Evolutionary conservation across 148 eudicot genomes (phyloP), one percentile per base, ranked within the genome.

Genomic region (Simmondsia chinensis): DNA sequence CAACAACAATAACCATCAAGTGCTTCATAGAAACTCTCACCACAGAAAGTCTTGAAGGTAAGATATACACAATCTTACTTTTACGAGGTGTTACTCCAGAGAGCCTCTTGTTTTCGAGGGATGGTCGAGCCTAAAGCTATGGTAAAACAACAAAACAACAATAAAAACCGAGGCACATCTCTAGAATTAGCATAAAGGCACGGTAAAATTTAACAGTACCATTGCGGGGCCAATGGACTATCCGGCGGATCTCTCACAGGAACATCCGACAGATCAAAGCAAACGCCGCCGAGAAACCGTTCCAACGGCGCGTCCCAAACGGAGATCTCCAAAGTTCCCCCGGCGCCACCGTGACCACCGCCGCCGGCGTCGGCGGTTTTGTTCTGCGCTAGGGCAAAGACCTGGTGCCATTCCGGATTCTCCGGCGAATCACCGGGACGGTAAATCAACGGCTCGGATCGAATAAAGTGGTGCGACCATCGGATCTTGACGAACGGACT

Each of bases 241-340:
- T 91, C 99, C 4, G 99, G 95, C 11, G 95, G 94, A 52, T 85
- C 99, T 0, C 99, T 74, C 6, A 82, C 72, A 1, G 94, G 99
- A 1, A 86, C 95, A 27, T 91, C 99, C 26, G 99, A 82, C 9
- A 91, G 75, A 24, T 91, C 95, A 62, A 91, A 85, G 39, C 99
- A 91, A 0, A 82, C 94, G 9, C 99, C 99, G 42, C 99, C 99
- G 43, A 85, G 58, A 44, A 91, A 91, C 1, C 57, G 57, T 33
- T 79, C 95, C 20, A 80, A 52, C 21, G 74, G 43, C n/a, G 71
- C 35, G 18, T 91, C 94, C 99, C 99, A 85, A 2, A 76, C 51
- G 1, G 99, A 79, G 45, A 91, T 77, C 60, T 91, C 94, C 12
- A 85, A 64, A 0, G 79, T 85, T 4, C 85, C 64, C 32, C 59